Evolutionary conservation across 441 rosid species (phyloP).

Genomic region (Erysimum cheiri): DNA sequence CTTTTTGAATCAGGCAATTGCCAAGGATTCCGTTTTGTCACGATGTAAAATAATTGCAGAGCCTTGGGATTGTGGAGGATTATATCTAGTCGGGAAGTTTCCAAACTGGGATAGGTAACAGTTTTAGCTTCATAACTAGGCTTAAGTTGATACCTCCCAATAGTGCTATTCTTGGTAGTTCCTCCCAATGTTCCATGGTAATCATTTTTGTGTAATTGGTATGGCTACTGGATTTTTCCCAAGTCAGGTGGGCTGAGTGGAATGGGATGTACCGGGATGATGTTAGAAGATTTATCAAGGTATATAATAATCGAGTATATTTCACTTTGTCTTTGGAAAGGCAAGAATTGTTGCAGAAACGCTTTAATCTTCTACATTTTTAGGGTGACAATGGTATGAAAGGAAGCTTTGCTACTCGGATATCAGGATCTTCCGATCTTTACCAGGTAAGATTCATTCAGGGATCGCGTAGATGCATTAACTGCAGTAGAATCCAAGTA

Average conservation of each 20-base stretch:
- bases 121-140: constrained; percentile 15
- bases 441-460: constrained; percentile 56
- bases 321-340: neutral
- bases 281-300: constrained; percentile 88
- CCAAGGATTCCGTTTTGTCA: constrained; percentile 78
- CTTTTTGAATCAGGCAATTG: constrained; percentile 70
- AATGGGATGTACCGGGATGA: constrained; percentile 97
- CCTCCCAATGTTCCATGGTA: constrained; percentile 2
- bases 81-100: constrained; percentile 92
- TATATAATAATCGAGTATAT: constrained; percentile 29
- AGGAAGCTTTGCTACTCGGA: constrained; percentile 87
- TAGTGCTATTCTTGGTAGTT: constrained; percentile 14
- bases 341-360: neutral
- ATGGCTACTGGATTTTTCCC: constrained; percentile 26
- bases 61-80: constrained; percentile 99
- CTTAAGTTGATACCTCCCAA: neutral
- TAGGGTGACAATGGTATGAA: constrained; percentile 95
- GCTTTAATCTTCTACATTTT: constrained; percentile 30
- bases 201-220: constrained; percentile 15
- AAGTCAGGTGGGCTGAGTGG: constrained; percentile 98
- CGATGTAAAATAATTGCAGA: constrained; percentile 93
- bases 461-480: neutral
- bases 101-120: constrained; percentile 95
- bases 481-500: neutral
- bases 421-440: constrained; percentile 91